A percentile compares a stretch with the other conserved stretches of the same genome.
These are phyloP conservation scores for Margaritispora aquatica DNA, from an alignment of 495 filamentous ascomycete genomes.

Conservation along the genomic window DNA sequence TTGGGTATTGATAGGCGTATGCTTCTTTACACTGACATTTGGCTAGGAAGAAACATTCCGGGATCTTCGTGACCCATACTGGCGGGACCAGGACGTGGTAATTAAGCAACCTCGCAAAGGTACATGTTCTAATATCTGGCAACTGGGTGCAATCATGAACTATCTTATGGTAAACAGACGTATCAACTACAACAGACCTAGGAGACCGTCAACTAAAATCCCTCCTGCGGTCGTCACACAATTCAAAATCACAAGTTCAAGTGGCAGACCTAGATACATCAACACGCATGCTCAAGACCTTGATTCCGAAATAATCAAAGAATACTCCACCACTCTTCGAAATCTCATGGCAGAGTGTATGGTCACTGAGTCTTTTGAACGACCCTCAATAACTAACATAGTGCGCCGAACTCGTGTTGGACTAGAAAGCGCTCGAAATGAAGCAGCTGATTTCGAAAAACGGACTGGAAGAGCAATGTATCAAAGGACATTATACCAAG, in stretches of 20 bases:
- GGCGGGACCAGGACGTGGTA: neutral
- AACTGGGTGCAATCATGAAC: conserved; percentile 3
- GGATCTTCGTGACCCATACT: neutral
- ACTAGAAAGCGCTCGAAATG: neutral
- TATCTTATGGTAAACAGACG: neutral
- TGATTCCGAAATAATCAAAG: neutral
- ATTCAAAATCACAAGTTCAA: neutral
- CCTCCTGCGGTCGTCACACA: neutral
- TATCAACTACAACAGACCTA: neutral
- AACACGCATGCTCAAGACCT: neutral
- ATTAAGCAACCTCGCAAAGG: neutral
- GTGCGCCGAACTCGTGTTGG: neutral
- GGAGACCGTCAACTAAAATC: neutral
- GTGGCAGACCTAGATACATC: neutral
- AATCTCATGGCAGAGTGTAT: neutral
- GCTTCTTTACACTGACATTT: neutral
- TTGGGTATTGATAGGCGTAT: neutral
- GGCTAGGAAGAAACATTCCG: neutral
- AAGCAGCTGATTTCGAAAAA: neutral
- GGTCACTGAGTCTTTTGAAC: neutral
- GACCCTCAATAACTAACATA: neutral
- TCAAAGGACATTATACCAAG: neutral
- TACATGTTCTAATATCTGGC: conserved; percentile 3
- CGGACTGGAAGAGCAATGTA: neutral
- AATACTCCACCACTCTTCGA: neutral